Conservation (phyloP, 495 filamentous ascomycete genomes). For the Lasiosphaeriaceae sp. region DNA sequence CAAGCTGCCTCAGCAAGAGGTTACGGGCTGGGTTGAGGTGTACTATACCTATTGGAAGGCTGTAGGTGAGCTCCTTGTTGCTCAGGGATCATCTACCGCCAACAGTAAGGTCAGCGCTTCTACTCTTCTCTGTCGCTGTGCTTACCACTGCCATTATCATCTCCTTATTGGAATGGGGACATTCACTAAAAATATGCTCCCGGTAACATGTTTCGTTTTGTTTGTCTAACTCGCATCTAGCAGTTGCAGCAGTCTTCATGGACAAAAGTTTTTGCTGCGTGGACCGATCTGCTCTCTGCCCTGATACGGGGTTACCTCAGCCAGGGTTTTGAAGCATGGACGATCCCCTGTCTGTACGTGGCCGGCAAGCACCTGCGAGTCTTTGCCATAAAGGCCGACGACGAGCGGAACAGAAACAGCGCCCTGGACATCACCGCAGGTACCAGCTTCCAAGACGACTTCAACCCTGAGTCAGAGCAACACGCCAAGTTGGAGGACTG, state of each 20-base stretch:
- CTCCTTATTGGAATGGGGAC: no score
- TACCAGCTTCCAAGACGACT: slow-evolving; percentile 67
- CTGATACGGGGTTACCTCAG: slow-evolving; percentile 73
- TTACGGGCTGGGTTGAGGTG: slow-evolving; percentile 74
- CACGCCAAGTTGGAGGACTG: slow-evolving; percentile 84
- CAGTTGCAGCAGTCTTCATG: slow-evolving; percentile 52
- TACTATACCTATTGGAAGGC: slow-evolving; percentile 82
- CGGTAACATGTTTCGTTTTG: neutral
- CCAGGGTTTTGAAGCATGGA: slow-evolving; percentile 73
- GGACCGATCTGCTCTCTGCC: slow-evolving; percentile 71
- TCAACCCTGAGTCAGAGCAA: slow-evolving; percentile 64
- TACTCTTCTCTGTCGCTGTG: no score
- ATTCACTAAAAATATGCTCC: no score
- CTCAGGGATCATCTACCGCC: slow-evolving; percentile 36
- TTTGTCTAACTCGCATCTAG: neutral
- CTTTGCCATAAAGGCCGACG: slow-evolving; percentile 87
- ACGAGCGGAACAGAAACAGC: slow-evolving; percentile 48
- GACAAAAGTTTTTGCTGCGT: slow-evolving; percentile 72
- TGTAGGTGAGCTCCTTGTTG: slow-evolving; percentile 60
- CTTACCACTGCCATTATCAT: no score
- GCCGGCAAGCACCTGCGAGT: slow-evolving; percentile 76
- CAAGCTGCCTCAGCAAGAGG: slow-evolving; percentile 58
- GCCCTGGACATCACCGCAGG: slow-evolving; percentile 41
- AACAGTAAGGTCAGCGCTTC: slow-evolving; percentile 27
- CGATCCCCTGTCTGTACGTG: slow-evolving; percentile 80